Evolutionary conservation across 2,329 filamentous ascomycete species (phyloP), one percentile per base, ranked within the genome.

Genomic region (Fusarium burgessii): DNA sequence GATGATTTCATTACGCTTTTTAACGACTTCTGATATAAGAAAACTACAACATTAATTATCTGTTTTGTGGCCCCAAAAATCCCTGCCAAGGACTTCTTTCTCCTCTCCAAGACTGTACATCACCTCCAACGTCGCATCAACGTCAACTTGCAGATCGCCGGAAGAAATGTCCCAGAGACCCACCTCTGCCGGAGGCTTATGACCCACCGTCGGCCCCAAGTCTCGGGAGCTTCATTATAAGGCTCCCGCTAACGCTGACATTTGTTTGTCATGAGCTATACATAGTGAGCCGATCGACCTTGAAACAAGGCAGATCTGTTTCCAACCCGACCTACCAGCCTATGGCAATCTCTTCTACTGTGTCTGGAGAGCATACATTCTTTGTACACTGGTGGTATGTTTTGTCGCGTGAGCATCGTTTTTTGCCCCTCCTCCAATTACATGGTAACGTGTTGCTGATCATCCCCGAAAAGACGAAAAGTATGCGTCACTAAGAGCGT

Each of bases 201-300:
- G 69, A 70, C 69, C 69, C 69, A 72, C 62, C 54, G 59, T 49
- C 70, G 62, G 66, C 54, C 70, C 62, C 50, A 73, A 40, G 51
- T 61, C 27, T 57, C 46, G 57, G 69, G 20, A 72, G 25, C 41
- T 49, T 27, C 55, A 55, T 54, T 50, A n/a, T 56, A 60, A 57
- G 35, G 42, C 23, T 45, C 54, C 42, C 45, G 54, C 17, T 27
- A 38, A 59, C n/a, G 36, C 57, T 71, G 65, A 59, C 46, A 46
- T 56, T 35, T 54, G 25, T 49, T 43, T 58, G 51, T 57, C 55
- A 50, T 47, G 47, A 59, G 57, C 25, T 57, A 43, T 40, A 38
- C 13, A 51, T 20, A 40, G 23, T 55, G 49, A 58, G 43, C 40
- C 25, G 20, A 43, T 56, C n/a, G 12, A 38, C 23, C 57, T 71